Evolutionary conservation across 768 basidiomycete species (phyloP), one percentile per base, ranked within the genome.

Genomic region (Amanita fuliginea): DNA sequence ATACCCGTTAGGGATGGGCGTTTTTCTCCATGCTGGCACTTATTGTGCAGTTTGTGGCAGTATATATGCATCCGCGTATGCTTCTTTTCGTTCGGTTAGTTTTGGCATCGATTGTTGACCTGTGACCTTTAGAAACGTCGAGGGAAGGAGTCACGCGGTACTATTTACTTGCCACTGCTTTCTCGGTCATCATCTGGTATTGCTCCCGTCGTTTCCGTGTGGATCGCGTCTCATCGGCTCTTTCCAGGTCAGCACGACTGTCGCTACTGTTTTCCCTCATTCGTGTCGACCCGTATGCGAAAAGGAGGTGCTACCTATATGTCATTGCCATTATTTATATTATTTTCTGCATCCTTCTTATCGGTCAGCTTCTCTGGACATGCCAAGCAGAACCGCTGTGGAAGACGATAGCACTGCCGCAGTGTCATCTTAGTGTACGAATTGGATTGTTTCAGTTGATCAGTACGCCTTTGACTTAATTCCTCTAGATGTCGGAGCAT

Each of bases 231-330:
- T 19, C 8, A 37, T 42, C 24, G 19, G 16, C 10, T 14, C 41
- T 28, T 8, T 18, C 9, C 45, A 74, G 73, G 72, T 66, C 62
- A 33, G 63, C 76, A 2, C 69, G 76, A 16, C 61, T 76, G n/a
- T 70, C 75, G 21, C 76, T 77, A 39, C 60, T 79, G 6, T 75
- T 74, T 60, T 77, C 76, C 5, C 67, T 79, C 52, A 71, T 77
- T 46, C 73, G 77, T 33, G 67, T 78, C 55, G 72, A 73, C 46
- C 70, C 72, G 1, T 65, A 67, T 43, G 51, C 32, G 5, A 35
- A 37, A 3, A 58, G 64, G 42, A 60, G 62, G 9, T 53, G 47
- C 24, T 52, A 54, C 13, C 59, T 69, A 1, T 46, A 57, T 10
- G 58, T 58, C 47, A 51, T 73, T n/a, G 67, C 64, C 1, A 55